A percentile compares a stretch with the other conserved stretches of the same genome.
Evolutionary conservation across 2,329 filamentous ascomycete genomes (phyloP).

Genomic region (Colletotrichum orchidophilum): DNA sequence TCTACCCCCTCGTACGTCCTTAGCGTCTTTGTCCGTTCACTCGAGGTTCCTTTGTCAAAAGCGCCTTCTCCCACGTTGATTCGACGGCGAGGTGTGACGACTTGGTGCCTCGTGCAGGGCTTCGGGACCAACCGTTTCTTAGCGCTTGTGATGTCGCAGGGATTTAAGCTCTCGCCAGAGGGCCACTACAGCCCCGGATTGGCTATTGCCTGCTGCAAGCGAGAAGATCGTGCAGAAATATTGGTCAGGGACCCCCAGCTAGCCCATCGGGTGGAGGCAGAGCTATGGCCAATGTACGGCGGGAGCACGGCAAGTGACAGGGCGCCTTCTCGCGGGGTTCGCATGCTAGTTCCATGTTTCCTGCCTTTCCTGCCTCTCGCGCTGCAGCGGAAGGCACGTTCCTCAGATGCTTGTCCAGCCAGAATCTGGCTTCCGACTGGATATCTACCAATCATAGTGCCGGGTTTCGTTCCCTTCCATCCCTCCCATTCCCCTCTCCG

Average conservation of each 20-base stretch:
- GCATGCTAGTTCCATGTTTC: slow-evolving; percentile 8
- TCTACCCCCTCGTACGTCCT: slow-evolving; percentile 29
- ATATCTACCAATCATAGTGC: slow-evolving; percentile 4
- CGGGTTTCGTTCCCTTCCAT: background rate
- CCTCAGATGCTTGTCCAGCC: slow-evolving; percentile 16
- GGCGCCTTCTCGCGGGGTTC: slow-evolving; percentile 31
- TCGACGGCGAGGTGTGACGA: slow-evolving; percentile 55
- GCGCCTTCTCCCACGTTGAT: slow-evolving; percentile 40
- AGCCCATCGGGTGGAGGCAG: background rate
- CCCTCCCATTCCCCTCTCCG: background rate
- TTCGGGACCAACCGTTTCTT: slow-evolving; percentile 56
- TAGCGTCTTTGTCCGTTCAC: slow-evolving; percentile 23
- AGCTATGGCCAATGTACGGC: slow-evolving; percentile 33
- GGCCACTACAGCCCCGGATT: slow-evolving; percentile 51
- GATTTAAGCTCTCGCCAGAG: slow-evolving; percentile 36
- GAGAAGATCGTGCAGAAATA: slow-evolving; percentile 42
- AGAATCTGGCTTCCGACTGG: background rate
- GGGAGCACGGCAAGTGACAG: slow-evolving; percentile 25
- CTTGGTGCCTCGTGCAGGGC: slow-evolving; percentile 54
- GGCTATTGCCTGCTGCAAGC: slow-evolving; percentile 41
- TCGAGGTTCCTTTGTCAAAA: slow-evolving; percentile 20
- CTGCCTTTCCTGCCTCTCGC: background rate
- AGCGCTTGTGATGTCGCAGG: slow-evolving; percentile 45
- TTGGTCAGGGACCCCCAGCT: slow-evolving; percentile 38
- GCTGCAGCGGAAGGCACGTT: slow-evolving; percentile 27